A percentile compares a stretch with the other conserved stretches of the same genome.
Conservation (phyloP, 2,329 filamentous ascomycete genomes). For the Diplodia intermedia region DNA sequence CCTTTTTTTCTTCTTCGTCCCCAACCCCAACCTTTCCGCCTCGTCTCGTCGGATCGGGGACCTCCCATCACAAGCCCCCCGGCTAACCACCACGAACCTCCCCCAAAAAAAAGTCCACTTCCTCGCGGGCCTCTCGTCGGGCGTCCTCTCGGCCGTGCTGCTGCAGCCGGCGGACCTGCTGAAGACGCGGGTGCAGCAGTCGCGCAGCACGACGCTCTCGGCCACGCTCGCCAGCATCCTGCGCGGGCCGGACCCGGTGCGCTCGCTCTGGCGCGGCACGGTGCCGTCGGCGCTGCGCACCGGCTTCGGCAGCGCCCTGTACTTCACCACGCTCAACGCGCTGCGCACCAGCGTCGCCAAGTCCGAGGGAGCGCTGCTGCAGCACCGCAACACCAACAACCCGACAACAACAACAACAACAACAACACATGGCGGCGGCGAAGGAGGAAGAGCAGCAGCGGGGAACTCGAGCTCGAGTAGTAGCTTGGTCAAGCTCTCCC, state of each 20-base stretch:
- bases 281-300: conserved; percentile 92
- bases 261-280: conserved; percentile 88
- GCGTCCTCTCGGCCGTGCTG: conserved; percentile 84
- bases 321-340: conserved; percentile 87
- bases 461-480: conserved; percentile 60
- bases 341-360: conserved; percentile 65
- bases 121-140: conserved; percentile 83
- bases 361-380: not conserved
- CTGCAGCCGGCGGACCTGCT: conserved; percentile 95
- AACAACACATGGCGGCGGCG: conserved; percentile 10
- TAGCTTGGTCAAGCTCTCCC: conserved; percentile 79
- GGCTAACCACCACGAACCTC: not conserved
- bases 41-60: not conserved
- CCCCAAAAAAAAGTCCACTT: conserved; percentile 69
- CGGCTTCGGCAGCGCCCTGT: conserved; percentile 89
- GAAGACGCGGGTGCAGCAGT: conserved; percentile 95
- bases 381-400: conserved; percentile 23
- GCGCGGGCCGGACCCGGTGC: conserved; percentile 68
- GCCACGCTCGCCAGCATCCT: conserved; percentile 74
- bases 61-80: not conserved
- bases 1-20: not conserved
- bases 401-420: conserved; percentile 34
- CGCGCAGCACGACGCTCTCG: conserved; percentile 70
- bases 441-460: not conserved
- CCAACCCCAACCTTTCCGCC: not conserved